These are phyloP conservation scores for Thermomyces lanuginosus DNA, from an alignment of 2,329 filamentous ascomycete species.

Conservation along the genomic window DNA sequence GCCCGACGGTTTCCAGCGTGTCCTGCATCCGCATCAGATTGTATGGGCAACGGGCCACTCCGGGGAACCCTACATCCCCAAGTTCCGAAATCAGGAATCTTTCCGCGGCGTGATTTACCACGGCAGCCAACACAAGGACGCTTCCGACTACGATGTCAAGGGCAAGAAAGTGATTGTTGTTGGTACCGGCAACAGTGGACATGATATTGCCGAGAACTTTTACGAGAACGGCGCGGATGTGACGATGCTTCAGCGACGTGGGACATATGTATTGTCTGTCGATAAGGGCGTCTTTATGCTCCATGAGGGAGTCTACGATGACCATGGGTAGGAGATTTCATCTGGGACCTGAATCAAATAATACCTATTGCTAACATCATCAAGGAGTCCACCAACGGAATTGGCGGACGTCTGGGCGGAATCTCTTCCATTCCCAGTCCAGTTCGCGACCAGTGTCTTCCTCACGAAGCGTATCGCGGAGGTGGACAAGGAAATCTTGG, in stretches of 20 bases:
- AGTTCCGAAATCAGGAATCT: constrained; percentile 22
- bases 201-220: constrained; percentile 37
- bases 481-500: constrained; percentile 28
- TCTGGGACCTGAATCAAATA: not conserved
- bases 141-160: constrained; percentile 19
- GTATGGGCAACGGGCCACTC: constrained; percentile 34
- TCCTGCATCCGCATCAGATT: constrained; percentile 28
- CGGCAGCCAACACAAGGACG: constrained; percentile 28
- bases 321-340: constrained; percentile 17
- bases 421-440: constrained; percentile 32
- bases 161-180: constrained; percentile 34
- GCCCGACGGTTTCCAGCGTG: constrained; percentile 13
- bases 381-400: constrained; percentile 33
- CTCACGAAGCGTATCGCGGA: constrained; percentile 26
- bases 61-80: constrained; percentile 26
- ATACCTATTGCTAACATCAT: constrained; percentile 3
- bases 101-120: constrained; percentile 33
- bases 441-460: constrained; percentile 30
- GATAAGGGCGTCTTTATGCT: constrained; percentile 31
- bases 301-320: constrained; percentile 31
- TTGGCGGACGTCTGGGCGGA: constrained; percentile 35
- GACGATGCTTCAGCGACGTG: constrained; percentile 38
- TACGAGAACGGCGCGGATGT: constrained; percentile 34
- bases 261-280: constrained; percentile 35
- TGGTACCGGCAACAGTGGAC: constrained; percentile 34